phyloP scores from a whole-genome alignment of 805 yeast genomes.

The Barnettozyma salicaria region DNA sequence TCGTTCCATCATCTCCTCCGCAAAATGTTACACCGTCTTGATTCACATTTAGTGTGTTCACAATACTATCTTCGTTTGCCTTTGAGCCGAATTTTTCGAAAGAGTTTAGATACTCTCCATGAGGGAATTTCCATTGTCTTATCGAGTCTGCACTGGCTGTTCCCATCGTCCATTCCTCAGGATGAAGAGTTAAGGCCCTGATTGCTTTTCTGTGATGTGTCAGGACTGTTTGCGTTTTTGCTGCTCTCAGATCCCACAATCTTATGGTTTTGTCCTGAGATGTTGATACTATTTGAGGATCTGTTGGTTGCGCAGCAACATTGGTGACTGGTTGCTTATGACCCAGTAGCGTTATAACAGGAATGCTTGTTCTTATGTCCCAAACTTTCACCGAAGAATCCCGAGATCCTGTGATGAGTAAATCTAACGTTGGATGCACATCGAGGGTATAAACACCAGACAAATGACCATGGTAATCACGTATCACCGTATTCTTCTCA shows the following conservation, averaged over 20 bases:
- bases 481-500: slow-evolving; percentile 71
- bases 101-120: slow-evolving; percentile 41
- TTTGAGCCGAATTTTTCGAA: slow-evolving; percentile 60
- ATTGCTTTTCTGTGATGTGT: slow-evolving; percentile 85
- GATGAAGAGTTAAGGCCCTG: slow-evolving; percentile 64
- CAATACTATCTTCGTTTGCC: slow-evolving; percentile 44
- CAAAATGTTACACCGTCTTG: slow-evolving; percentile 59
- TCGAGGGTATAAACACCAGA: slow-evolving; percentile 83
- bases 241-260: slow-evolving; percentile 87
- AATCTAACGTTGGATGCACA: slow-evolving; percentile 80
- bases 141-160: slow-evolving; percentile 79
- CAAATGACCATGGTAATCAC: slow-evolving; percentile 92
- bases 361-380: slow-evolving; percentile 81
- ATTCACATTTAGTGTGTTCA: slow-evolving; percentile 65
- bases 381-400: slow-evolving; percentile 85
- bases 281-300: slow-evolving; percentile 81
- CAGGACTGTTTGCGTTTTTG: slow-evolving; percentile 59
- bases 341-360: slow-evolving; percentile 74
- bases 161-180: slow-evolving; percentile 64
- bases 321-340: slow-evolving; percentile 72
- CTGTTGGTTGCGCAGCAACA: slow-evolving; percentile 60
- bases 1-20: slow-evolving; percentile 80
- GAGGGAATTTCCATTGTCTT: slow-evolving; percentile 78
- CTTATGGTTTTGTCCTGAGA: slow-evolving; percentile 82
- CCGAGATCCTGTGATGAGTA: slow-evolving; percentile 81